A percentile compares a stretch with the other conserved stretches of the same genome.
phyloP scores from a whole-genome alignment of 2,329 filamentous ascomycete genomes.

The Clonostachys rhizophaga region DNA sequence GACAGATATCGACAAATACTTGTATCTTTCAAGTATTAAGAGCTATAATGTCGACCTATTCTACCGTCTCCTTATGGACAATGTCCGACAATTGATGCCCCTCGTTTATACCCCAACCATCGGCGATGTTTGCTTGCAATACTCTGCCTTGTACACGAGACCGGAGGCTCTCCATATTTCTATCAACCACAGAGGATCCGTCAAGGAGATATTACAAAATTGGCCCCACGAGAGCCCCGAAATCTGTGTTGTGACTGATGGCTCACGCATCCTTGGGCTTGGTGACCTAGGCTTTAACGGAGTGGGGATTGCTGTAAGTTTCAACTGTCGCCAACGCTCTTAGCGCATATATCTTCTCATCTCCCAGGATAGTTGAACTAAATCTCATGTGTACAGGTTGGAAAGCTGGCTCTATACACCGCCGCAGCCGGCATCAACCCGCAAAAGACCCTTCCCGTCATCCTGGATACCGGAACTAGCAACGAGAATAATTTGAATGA shows the following conservation, averaged over 20 bases:
- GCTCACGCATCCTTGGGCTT: conserved; percentile 85
- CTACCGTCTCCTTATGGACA: conserved; percentile 75
- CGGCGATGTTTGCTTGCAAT: conserved; percentile 93
- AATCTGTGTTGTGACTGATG: conserved; percentile 95
- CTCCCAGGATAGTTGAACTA: conserved; percentile 10
- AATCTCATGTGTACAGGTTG: conserved; percentile 48
- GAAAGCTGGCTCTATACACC: conserved; percentile 93
- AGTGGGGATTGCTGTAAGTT: conserved; percentile 85
- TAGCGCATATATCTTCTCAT: neutral
- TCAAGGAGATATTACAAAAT: conserved; percentile 83
- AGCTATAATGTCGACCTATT: conserved; percentile 75
- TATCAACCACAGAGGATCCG: conserved; percentile 87
- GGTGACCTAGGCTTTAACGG: conserved; percentile 96
- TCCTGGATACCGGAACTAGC: conserved; percentile 61
- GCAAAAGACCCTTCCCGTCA: conserved; percentile 71
- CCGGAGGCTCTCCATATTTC: conserved; percentile 96
- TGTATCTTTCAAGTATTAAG: conserved; percentile 75
- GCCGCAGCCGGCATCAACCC: conserved; percentile 93
- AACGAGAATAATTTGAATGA: conserved; percentile 64
- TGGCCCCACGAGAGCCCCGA: conserved; percentile 89
- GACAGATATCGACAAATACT: conserved; percentile 75
- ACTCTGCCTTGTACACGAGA: conserved; percentile 92
- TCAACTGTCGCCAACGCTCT: neutral
- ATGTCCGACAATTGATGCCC: conserved; percentile 74
- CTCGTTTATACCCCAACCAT: conserved; percentile 87